A percentile compares a stretch with the other conserved stretches of the same genome.
phyloP scores from a whole-genome alignment of 2,329 filamentous ascomycete genomes.

The Epichloe bromicola region DNA sequence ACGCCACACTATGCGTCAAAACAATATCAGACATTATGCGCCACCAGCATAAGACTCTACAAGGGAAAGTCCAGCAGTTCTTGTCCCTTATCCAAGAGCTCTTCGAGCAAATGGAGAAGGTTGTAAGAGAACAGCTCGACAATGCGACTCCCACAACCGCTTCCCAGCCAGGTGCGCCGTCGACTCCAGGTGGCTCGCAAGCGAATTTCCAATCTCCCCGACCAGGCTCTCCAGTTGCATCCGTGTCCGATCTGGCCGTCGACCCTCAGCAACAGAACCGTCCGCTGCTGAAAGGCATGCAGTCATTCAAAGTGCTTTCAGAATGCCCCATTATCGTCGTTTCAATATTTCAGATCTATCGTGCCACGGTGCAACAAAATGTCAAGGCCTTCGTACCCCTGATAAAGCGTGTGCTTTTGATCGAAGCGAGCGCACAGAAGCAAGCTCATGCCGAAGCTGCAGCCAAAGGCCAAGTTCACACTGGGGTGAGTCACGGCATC shows the following conservation, averaged over 20 bases:
- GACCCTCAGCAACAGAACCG: constrained; percentile 73
- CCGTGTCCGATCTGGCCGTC: constrained; percentile 65
- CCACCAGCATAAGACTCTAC: constrained; percentile 73
- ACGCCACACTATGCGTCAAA: constrained; percentile 96
- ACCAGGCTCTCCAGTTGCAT: constrained; percentile 78
- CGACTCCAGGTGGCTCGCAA: constrained; percentile 51
- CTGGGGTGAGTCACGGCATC: constrained; percentile 84
- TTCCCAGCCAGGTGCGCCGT: constrained; percentile 45
- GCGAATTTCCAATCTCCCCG: constrained; percentile 76
- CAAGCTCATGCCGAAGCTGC: constrained; percentile 80
- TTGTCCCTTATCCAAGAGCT: constrained; percentile 87
- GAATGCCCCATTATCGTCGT: constrained; percentile 99
- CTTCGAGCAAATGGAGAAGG: constrained; percentile 87
- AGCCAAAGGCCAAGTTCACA: constrained; percentile 69
- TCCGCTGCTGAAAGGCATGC: constrained; percentile 82
- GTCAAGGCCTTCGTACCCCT: constrained; percentile 86
- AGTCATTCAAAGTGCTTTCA: constrained; percentile 95
- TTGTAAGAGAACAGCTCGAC: constrained; percentile 92
- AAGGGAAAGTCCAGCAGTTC: constrained; percentile 74
- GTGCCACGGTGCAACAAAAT: constrained; percentile 64
- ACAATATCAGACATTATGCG: constrained; percentile 94
- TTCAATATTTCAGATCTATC: constrained; percentile 91
- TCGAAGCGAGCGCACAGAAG: constrained; percentile 87
- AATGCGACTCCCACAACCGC: constrained; percentile 46
- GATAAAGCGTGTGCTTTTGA: constrained; percentile 77